Base-by-base conservation (phyloP, 441 rosid species). In the Euphorbia schlechtendalii region DNA sequence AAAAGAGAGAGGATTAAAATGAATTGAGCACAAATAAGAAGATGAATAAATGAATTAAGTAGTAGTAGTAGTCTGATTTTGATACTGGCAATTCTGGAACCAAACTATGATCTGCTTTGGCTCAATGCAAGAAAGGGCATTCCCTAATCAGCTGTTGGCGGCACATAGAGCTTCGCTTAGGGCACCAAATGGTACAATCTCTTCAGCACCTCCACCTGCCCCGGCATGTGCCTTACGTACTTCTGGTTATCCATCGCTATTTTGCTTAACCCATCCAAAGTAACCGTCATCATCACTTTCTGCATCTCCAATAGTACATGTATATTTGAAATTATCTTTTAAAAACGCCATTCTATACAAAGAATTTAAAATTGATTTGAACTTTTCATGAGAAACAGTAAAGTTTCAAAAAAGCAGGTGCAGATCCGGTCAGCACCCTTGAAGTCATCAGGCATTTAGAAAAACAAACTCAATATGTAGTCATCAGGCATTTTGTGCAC, bases 51-150 rank as follows among this genome's bases (percentile, higher is more conserved):
- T 14, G 10, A 46, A 36, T 22, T n/a, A n/a, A n/a, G 15, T 24
- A 53, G 30, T n/a, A 9, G 18, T 30, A 17, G 6, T 30, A 0
- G n/a, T n/a, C n/a, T n/a, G n/a, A n/a, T 2, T 18, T 74, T n/a
- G n/a, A n/a, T n/a, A 92, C 98, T 96, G 83, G 77, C 98, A 74
- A 76, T 92, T 92, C 62, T 92, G 98, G 83, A 92, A 92, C 98
- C n/a, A n/a, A n/a, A n/a, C 97, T 90, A 12, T 92, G 84, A 92
- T 90, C 79, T 92, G 98, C 69, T 90, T 92, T 0, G 96, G 96
- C 71, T 92, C 98, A 51, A n/a, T n/a, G n/a, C n/a, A n/a, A n/a
- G n/a, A n/a, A n/a, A n/a, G n/a, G 98, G 70, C 97, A 92, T 74
- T 92, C 98, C 72, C 97, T 79, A 27, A 92, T 92, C 73, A 92